These are phyloP conservation scores for Kalaharituber pfeilii DNA, from an alignment of 2,329 filamentous ascomycete species.

Conservation along the genomic window DNA sequence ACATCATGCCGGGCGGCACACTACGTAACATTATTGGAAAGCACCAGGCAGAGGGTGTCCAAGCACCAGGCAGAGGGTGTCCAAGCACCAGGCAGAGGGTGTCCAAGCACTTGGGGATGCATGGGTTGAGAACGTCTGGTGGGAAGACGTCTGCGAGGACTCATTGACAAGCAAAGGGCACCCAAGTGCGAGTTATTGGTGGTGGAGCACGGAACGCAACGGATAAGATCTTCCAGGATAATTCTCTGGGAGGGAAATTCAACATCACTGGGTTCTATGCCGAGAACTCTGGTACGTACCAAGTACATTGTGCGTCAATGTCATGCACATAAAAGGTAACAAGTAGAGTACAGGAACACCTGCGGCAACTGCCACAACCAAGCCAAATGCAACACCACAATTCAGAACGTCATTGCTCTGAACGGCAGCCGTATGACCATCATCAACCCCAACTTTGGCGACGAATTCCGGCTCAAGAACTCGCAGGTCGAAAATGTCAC, in stretches of 20 bases:
- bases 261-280: conserved; percentile 14
- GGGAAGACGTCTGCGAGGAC: conserved; percentile 20
- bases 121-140: conserved; percentile 21
- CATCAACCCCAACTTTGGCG: conserved; percentile 13
- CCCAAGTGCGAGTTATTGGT: conserved; percentile 10
- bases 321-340: conserved; percentile 1
- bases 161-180: conserved; percentile 14
- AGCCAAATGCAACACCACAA: conserved; percentile 10
- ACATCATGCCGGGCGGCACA: conserved; percentile 9
- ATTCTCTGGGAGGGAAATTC: conserved; percentile 12
- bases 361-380: conserved; percentile 12
- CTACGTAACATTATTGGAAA: conserved; percentile 13
- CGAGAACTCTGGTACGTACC: conserved; percentile 9
- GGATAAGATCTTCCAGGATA: conserved; percentile 14
- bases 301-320: background rate
- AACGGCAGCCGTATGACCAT: conserved; percentile 13
- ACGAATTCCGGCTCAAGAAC: conserved; percentile 14
- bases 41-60: no score
- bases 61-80: no score
- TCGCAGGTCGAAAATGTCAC: conserved; percentile 12
- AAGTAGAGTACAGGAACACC: conserved; percentile 10
- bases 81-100: conserved; percentile 11
- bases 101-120: conserved; percentile 20
- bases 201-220: conserved; percentile 11
- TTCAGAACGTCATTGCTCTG: conserved; percentile 14